Percentiles rank a stretch among this genome's conserved stretches.
Evolutionary conservation across 768 basidiomycete genomes (phyloP).

Genomic region (Candolleomyces eurysporus): DNA sequence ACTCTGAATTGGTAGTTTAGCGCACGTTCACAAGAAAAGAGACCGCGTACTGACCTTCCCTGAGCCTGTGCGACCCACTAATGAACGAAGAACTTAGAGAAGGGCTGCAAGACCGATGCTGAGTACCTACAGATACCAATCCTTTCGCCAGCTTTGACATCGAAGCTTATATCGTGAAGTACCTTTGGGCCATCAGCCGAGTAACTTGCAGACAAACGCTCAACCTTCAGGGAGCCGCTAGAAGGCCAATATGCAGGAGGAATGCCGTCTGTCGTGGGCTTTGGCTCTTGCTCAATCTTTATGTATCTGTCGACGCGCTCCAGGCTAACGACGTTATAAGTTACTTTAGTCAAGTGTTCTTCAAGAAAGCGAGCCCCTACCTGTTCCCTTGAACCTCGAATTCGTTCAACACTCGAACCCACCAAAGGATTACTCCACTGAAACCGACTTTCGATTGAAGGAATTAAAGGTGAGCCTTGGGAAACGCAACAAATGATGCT

Average conservation of each 20-base stretch:
- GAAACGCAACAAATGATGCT: no score
- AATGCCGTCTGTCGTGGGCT: slow-evolving; percentile 31
- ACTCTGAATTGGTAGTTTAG: slow-evolving; percentile 14
- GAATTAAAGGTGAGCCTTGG: background rate
- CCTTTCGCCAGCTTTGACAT: slow-evolving; percentile 51
- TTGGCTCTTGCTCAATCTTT: slow-evolving; percentile 55
- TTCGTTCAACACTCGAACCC: slow-evolving; percentile 39
- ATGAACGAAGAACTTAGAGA: background rate
- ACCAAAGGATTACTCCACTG: slow-evolving; percentile 53
- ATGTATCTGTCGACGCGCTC: slow-evolving; percentile 73
- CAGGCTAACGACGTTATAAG: slow-evolving; percentile 19
- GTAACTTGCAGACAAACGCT: slow-evolving; percentile 55
- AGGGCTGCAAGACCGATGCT: slow-evolving; percentile 1
- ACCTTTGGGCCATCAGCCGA: slow-evolving; percentile 52
- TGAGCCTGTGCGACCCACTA: slow-evolving; percentile 42
- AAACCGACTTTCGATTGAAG: slow-evolving; percentile 40
- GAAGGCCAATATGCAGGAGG: slow-evolving; percentile 70
- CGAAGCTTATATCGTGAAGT: slow-evolving; percentile 48
- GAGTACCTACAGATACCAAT: slow-evolving; percentile 43
- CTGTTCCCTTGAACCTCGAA: slow-evolving; percentile 38
- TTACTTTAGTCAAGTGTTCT: background rate
- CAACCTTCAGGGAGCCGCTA: slow-evolving; percentile 51
- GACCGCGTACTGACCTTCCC: slow-evolving; percentile 29
- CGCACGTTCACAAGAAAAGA: no score
- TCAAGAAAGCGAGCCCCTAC: background rate